phyloP scores from a whole-genome alignment of 805 yeast species.

The Candida takata region DNA sequence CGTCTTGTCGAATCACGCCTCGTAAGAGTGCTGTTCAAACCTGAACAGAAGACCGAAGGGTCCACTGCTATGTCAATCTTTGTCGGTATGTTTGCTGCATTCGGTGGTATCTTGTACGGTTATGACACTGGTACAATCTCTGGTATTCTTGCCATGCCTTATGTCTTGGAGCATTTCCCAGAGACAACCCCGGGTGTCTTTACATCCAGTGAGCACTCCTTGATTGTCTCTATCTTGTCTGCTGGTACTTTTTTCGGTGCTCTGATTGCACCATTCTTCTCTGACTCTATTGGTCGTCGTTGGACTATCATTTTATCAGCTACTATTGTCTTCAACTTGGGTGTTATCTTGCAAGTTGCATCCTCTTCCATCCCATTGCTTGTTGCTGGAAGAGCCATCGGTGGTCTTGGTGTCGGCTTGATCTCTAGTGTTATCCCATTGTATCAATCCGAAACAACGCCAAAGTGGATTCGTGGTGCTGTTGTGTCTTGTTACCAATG shows the following conservation, averaged over 20 bases:
- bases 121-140: slow-evolving; percentile 64
- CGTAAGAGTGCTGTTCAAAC: slow-evolving; percentile 30
- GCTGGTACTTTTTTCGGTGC: slow-evolving; percentile 71
- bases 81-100: slow-evolving; percentile 56
- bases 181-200: slow-evolving; percentile 27
- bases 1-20: slow-evolving; percentile 1
- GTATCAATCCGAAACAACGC: slow-evolving; percentile 74
- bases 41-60: slow-evolving; percentile 42
- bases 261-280: slow-evolving; percentile 48
- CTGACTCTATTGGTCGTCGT: slow-evolving; percentile 50
- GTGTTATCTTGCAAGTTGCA: slow-evolving; percentile 42
- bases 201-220: slow-evolving; percentile 40
- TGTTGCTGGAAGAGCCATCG: slow-evolving; percentile 59
- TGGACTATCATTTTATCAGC: slow-evolving; percentile 35
- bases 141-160: slow-evolving; percentile 59
- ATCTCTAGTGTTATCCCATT: slow-evolving; percentile 66
- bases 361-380: slow-evolving; percentile 39
- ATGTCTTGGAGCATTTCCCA: slow-evolving; percentile 38
- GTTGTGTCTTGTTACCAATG: slow-evolving; percentile 70
- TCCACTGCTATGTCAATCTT: slow-evolving; percentile 40
- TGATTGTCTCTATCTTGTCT: slow-evolving; percentile 62
- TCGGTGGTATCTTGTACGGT: slow-evolving; percentile 61
- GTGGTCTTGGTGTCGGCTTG: slow-evolving; percentile 68
- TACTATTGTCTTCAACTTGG: slow-evolving; percentile 42
- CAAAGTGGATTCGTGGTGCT: slow-evolving; percentile 72